These are phyloP conservation scores for Fonsecaea pedrosoi DNA, from an alignment of 2,329 filamentous ascomycete species.

Conservation along the genomic window DNA sequence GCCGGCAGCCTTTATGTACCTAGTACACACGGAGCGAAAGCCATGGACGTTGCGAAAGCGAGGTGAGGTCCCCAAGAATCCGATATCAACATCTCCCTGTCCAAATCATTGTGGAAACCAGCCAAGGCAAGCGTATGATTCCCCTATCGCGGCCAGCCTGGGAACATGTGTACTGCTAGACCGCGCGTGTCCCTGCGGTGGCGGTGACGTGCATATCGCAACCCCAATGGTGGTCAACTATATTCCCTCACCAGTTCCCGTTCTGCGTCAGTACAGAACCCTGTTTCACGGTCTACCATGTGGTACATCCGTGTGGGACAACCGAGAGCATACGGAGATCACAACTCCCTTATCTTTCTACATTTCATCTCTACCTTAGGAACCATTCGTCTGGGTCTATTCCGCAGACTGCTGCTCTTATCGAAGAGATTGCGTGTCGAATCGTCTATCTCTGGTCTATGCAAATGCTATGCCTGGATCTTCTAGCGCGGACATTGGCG, in stretches of 20 bases:
- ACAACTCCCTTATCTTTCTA: conserved; percentile 15
- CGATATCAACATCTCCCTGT: neutral
- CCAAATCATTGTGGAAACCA: neutral
- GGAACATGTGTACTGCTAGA: neutral
- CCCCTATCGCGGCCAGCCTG: neutral
- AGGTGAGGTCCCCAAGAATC: neutral
- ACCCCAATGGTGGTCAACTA: neutral
- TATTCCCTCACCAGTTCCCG: neutral
- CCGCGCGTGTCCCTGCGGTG: neutral
- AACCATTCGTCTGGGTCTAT: conserved; percentile 3
- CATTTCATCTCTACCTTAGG: neutral
- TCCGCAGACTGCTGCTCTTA: conserved; percentile 6
- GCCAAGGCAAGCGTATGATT: neutral
- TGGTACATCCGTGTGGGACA: conserved; percentile 10
- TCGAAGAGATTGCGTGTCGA: conserved; percentile 4
- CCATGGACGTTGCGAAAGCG: neutral
- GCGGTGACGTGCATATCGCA: neutral
- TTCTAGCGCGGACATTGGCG: conserved; percentile 14
- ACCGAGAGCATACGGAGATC: conserved; percentile 8
- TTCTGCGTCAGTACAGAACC: conserved; percentile 1
- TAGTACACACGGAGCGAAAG: too few relatives aligned
- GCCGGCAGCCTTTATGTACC: neutral
- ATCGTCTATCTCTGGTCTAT: conserved; percentile 7
- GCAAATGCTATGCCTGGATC: neutral
- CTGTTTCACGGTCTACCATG: conserved; percentile 8